Evolutionary conservation across 768 basidiomycete species (phyloP), one percentile per base, ranked within the genome.

Genomic region (Mycena pura): DNA sequence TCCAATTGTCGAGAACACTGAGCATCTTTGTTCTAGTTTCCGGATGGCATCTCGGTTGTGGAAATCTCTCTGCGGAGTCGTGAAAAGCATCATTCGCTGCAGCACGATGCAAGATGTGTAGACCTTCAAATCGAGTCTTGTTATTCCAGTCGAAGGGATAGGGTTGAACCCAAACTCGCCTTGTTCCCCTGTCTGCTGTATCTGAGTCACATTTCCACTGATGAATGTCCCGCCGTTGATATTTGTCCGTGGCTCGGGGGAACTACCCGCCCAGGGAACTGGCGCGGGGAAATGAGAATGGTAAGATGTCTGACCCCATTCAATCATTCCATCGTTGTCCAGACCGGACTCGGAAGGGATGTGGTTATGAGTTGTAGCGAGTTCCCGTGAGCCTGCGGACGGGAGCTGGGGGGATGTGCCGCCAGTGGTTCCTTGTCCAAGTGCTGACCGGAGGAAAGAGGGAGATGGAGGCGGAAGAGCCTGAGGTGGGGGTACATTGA

Each of bases 81-180:
- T 36, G 34, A 36, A 36, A 36, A 17, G 25, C 25, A 28, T 46
- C 45, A 29, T 46, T 46, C 14, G 45, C 45, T 46, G 45, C 25
- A 46, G 45, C 45, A 46, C 45, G 45, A 46, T 46, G 27, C 45
- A 46, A 46, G 45, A 46, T 46, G 45, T 46, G 45, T 27, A 46
- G 45, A 28, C 45, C 45, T 46, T 46, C 25, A 46, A 46, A 28
- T 46, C 27, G 45, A 29, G 45, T 46, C 29, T 28, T 46, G 45
- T 46, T 46, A 46, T 46, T 46, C 45, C 28, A 46, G 17, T 46
- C 28, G 45, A 27, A 46, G 17, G 15, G 24, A 28, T 46, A 8
- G 45, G 45, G 13, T 46, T 46, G 27, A 46, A 46, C 15, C 2
- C 15, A 14, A 46, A 46, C 45, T 46, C 28, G 27, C 45, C 45